These are phyloP conservation scores for Penicillium hesseltinei DNA, from an alignment of 2,329 filamentous ascomycete genomes.

Conservation along the genomic window DNA sequence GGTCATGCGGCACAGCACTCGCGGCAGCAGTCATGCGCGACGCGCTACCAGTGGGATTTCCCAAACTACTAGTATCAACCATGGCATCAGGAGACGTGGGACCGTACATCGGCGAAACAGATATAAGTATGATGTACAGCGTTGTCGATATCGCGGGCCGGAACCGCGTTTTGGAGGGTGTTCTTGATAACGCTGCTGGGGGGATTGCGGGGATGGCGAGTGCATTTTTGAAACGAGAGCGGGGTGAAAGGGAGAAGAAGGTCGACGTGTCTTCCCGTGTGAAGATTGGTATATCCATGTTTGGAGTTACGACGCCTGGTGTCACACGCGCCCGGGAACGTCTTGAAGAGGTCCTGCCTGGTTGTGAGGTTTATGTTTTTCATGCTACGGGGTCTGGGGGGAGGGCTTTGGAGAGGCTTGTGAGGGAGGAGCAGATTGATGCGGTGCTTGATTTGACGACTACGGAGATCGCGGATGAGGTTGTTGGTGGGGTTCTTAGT, in stretches of 20 bases:
- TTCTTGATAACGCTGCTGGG: conserved; percentile 63
- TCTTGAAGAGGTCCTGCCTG: conserved; percentile 45
- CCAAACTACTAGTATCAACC: conserved; percentile 69
- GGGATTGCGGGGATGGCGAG: conserved; percentile 60
- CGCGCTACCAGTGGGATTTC: conserved; percentile 62
- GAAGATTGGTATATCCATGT: conserved; percentile 66
- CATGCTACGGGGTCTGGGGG: conserved; percentile 70
- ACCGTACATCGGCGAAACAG: conserved; percentile 64
- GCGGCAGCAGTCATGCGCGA: conserved; percentile 61
- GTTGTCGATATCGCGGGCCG: conserved; percentile 69
- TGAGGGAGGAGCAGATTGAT: conserved; percentile 58
- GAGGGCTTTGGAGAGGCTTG: conserved; percentile 65
- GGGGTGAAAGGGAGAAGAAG: too few relatives aligned
- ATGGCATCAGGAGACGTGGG: conserved; percentile 66
- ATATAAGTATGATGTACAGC: conserved; percentile 68
- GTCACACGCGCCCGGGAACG: conserved; percentile 56
- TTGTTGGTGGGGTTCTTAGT: conserved; percentile 63
- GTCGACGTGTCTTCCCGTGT: conserved; percentile 36
- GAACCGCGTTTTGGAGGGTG: conserved; percentile 57
- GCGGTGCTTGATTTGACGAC: conserved; percentile 70
- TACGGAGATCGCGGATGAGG: conserved; percentile 64
- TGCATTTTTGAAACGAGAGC: conserved; percentile 36
- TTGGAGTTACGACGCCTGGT: conserved; percentile 68
- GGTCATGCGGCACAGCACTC: conserved; percentile 62
- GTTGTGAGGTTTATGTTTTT: conserved; percentile 63